Conservation (phyloP, 768 basidiomycete species). For the Russula vinacea region DNA sequence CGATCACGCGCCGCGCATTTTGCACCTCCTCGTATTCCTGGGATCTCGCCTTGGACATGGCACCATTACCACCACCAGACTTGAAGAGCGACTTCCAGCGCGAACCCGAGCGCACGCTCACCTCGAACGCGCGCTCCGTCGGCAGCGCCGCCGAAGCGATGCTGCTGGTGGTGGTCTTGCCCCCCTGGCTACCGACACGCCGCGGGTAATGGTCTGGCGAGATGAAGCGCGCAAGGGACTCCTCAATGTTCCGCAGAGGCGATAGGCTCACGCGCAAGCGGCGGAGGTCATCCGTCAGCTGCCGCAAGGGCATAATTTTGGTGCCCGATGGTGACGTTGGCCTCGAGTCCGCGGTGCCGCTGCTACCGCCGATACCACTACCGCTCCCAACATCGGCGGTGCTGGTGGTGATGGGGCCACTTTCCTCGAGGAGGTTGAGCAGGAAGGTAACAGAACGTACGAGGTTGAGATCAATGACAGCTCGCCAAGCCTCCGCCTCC, state of each 20-base stretch:
- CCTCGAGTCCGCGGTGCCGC: constrained; percentile 12
- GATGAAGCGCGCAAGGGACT: constrained; percentile 45
- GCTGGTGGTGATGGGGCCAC: background rate
- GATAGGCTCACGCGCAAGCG: constrained; percentile 50
- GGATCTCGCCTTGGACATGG: constrained; percentile 19
- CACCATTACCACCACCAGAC: constrained; percentile 4
- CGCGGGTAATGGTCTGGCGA: constrained; percentile 35
- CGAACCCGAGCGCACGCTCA: constrained; percentile 45
- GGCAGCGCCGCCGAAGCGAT: constrained; percentile 23
- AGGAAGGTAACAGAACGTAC: constrained; percentile 51
- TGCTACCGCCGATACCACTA: background rate
- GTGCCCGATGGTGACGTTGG: constrained; percentile 13
- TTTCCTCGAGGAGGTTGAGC: constrained; percentile 40
- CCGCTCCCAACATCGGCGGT: background rate
- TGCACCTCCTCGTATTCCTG: constrained; percentile 39
- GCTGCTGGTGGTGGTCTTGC: constrained; percentile 4
- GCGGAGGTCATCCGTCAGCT: constrained; percentile 38
- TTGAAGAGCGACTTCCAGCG: constrained; percentile 51
- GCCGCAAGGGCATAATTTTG: constrained; percentile 25
- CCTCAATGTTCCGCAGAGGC: constrained; percentile 55
- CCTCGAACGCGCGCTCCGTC: constrained; percentile 46
- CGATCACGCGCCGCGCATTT: constrained; percentile 46
- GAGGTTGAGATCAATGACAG: constrained; percentile 66
- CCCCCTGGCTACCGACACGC: constrained; percentile 17
- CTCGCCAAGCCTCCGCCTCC: constrained; percentile 59